Evolutionary conservation across 2,329 filamentous ascomycete species (phyloP).

Genomic region (Pezicula rhizophila): DNA sequence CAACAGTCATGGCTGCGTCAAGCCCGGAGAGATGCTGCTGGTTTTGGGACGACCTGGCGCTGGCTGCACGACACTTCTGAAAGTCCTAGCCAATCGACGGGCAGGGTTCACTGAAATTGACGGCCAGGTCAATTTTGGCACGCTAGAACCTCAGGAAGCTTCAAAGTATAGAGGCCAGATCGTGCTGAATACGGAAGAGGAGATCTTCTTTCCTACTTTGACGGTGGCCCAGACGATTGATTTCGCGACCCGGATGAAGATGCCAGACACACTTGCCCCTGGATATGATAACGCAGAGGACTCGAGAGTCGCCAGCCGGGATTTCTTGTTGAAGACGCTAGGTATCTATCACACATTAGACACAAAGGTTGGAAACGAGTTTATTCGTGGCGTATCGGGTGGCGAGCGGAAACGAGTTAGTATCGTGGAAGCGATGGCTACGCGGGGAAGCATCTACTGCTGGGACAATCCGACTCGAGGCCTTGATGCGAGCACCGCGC

Average conservation of each 20-base stretch:
- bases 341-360: constrained; percentile 50
- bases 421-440: constrained; percentile 43
- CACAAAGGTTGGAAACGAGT: constrained; percentile 52
- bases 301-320: background rate
- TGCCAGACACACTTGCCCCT: constrained; percentile 42
- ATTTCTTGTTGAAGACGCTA: constrained; percentile 25
- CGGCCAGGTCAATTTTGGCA: constrained; percentile 53
- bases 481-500: constrained; percentile 61
- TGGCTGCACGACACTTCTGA: constrained; percentile 67
- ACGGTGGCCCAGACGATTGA: constrained; percentile 47
- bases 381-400: constrained; percentile 55
- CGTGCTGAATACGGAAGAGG: constrained; percentile 48
- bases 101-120: constrained; percentile 50
- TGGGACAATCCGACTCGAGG: constrained; percentile 65
- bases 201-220: constrained; percentile 43
- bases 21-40: constrained; percentile 66
- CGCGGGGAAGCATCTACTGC: constrained; percentile 42
- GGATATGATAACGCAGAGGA: no score
- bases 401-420: constrained; percentile 56
- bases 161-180: constrained; percentile 50
- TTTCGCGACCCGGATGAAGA: constrained; percentile 51
- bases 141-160: constrained; percentile 34
- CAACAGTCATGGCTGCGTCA: constrained; percentile 60
- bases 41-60: constrained; percentile 64
- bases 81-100: constrained; percentile 60